Conservation (phyloP, 163 green algal species). For the Picocystis sp. region DNA sequence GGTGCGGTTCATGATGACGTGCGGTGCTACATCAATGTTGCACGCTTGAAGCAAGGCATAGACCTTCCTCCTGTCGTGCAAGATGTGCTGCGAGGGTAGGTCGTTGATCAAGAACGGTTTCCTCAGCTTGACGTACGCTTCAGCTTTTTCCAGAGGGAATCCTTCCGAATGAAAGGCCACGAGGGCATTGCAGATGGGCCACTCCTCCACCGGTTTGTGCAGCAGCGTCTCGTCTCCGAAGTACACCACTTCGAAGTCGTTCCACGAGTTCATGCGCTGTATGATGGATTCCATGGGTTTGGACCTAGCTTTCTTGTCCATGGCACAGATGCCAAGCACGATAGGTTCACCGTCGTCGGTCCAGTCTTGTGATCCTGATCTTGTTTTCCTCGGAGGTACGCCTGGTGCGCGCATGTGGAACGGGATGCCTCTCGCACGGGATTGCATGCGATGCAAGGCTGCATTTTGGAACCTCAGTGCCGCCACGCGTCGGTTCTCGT, state of each 20-base stretch:
- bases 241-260: conserved; percentile 79
- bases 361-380: no score
- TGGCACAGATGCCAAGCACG: conserved; percentile 49
- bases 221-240: conserved; percentile 66
- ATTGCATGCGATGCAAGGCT: no score
- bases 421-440: no score
- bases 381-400: no score
- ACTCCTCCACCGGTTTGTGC: conserved; percentile 27
- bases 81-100: conserved; percentile 48
- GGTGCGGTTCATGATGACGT: conserved; percentile 79
- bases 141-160: conserved; percentile 77
- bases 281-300: conserved; percentile 88
- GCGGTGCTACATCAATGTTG: conserved; percentile 67
- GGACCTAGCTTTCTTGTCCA: conserved; percentile 71
- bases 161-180: conserved; percentile 86
- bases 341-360: conserved; percentile 4
- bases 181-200: conserved; percentile 57
- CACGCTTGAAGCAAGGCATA: conserved; percentile 58
- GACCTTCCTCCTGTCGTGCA: conserved; percentile 72
- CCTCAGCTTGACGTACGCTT: conserved; percentile 29
- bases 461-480: no score
- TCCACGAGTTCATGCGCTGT: conserved; percentile 54
- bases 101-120: conserved; percentile 92
- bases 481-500: no score
- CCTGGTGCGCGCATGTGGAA: no score